Evolutionary conservation across 768 basidiomycete genomes (phyloP).

Genomic region (Pleurotus djamor): DNA sequence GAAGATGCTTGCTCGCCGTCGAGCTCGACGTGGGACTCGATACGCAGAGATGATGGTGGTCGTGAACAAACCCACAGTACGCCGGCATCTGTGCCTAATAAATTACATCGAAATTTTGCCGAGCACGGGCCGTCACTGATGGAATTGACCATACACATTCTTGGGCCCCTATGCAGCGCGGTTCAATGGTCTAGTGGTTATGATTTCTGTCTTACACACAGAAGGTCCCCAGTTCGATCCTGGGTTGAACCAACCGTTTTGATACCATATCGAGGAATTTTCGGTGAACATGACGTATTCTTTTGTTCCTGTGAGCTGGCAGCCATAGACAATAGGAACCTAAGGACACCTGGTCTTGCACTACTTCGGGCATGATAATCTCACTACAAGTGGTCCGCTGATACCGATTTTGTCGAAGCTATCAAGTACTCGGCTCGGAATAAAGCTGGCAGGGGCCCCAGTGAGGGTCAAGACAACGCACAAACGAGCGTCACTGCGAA

Average conservation of each 20-base stretch:
- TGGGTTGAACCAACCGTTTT: conserved; percentile 40
- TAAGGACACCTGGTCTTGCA: no score
- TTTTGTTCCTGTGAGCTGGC: no score
- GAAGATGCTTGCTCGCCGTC: neutral
- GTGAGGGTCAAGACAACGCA: no score
- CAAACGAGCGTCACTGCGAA: no score
- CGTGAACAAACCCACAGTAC: neutral
- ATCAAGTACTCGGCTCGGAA: no score
- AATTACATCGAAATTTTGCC: neutral
- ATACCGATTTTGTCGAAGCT: no score
- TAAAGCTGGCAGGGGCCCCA: no score
- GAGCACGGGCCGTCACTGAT: neutral
- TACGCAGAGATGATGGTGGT: neutral
- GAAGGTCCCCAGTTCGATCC: conserved; percentile 37
- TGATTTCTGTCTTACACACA: conserved; percentile 41
- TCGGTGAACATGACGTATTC: neutral
- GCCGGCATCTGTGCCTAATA: neutral
- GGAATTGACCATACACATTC: neutral
- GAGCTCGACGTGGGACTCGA: neutral
- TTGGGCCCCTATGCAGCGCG: conserved; percentile 6
- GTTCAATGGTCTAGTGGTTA: conserved; percentile 56
- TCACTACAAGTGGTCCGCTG: no score
- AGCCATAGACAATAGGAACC: no score
- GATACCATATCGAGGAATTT: neutral
- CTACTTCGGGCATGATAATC: no score